phyloP scores from a whole-genome alignment of 2,329 filamentous ascomycete genomes.

The Rachicladosporium sp. region DNA sequence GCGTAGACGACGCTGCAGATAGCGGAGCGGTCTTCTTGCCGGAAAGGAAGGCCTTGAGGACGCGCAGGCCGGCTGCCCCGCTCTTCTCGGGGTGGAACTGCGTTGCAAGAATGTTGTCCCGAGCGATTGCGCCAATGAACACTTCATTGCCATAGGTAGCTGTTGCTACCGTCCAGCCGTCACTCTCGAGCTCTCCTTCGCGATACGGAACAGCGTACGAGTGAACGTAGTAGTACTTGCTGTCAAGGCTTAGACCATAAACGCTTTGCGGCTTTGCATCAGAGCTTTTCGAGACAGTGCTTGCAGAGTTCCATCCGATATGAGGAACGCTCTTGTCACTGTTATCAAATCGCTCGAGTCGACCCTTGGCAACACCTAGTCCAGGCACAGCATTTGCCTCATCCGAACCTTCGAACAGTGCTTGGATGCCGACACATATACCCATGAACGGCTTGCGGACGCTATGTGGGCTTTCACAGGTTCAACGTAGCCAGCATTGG shows the following conservation, averaged over 20 bases:
- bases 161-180: conserved; percentile 87
- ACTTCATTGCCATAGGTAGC: conserved; percentile 77
- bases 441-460: conserved; percentile 93
- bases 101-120: conserved; percentile 74
- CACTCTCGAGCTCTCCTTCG: conserved; percentile 58
- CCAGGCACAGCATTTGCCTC: conserved; percentile 64
- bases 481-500: conserved; percentile 68
- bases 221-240: conserved; percentile 99
- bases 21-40: conserved; percentile 49
- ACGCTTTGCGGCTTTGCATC: conserved; percentile 41
- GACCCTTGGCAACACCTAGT: conserved; percentile 59
- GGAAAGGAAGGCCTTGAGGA: conserved; percentile 76
- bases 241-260: conserved; percentile 65
- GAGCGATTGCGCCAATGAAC: conserved; percentile 82
- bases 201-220: conserved; percentile 76
- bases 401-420: conserved; percentile 72
- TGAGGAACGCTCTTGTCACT: conserved; percentile 83
- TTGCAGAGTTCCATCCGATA: conserved; percentile 95
- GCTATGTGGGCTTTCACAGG: conserved; percentile 73
- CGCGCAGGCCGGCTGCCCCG: conserved; percentile 72
- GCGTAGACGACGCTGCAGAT: conserved; percentile 21
- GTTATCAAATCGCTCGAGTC: conserved; percentile 65
- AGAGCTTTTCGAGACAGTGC: conserved; percentile 38
- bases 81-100: conserved; percentile 99
- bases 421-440: conserved; percentile 90